Evolutionary conservation across 345 rosid species (phyloP), one percentile per base, ranked within the genome.

Genomic region (Eutrema yunnanense): DNA sequence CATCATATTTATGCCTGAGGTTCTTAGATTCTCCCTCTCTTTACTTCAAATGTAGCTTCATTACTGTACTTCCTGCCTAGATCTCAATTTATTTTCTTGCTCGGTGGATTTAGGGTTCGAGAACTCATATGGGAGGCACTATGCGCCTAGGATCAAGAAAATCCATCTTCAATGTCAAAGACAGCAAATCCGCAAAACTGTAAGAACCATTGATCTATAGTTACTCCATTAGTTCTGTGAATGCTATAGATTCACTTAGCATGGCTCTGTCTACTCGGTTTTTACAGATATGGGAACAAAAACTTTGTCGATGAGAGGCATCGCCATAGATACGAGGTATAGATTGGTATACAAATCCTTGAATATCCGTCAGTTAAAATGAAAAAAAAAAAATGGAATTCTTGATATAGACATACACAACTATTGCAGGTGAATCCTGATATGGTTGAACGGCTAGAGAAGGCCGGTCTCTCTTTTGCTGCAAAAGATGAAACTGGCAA

Each of bases 1-100:
- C 64, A 88, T 95, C 73, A 71, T 95, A 74, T 88, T 92, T 73
- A 95, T 95, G 99, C 98, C 96, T 0, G 98, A 91, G 97, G 98
- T 89, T 36, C 38, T 16, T 41, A 67, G 16, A 48, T 60, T 42
- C 29, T 22, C 14, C 0, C 6, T n/a, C 26, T 37, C 65, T 54
- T 53, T 30, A 44, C 64, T 6, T 46, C 12, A 34, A n/a, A 51
- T 62, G 64, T 27, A 51, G 8, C 38, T 51, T 69, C 6, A 0
- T 53, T 12, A 41, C 13, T 3, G 0, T 67, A 52, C 27, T 1
- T 43, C 32, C 37, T 73, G 38, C 69, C 46, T 34, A 34, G 32
- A 58, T 58, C 30, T 44, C 26, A 44, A 4, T 27, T 36, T 19
- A 0, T 37, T 9, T 55, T 10, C 41, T 9, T 73, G 41, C 71